These are phyloP conservation scores for Quercus alba DNA, from an alignment of 306 rosid genomes.

Conservation along the genomic window DNA sequence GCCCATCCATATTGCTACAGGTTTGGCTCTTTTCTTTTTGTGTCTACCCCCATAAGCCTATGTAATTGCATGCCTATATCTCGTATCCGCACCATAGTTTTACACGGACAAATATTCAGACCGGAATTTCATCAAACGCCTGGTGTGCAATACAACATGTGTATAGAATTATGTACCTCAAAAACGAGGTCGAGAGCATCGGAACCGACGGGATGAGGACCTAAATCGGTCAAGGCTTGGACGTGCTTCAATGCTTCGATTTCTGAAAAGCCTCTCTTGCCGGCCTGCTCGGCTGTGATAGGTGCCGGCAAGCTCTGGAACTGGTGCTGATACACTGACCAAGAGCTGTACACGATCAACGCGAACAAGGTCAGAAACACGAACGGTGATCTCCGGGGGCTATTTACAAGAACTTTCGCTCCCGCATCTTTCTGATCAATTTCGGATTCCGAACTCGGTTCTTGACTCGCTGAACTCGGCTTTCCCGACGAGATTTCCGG, in stretches of 20 bases:
- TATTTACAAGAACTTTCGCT: constrained; percentile 17
- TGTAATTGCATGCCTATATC: no score
- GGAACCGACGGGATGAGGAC: constrained; percentile 89
- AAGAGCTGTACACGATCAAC: constrained; percentile 47
- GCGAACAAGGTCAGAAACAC: constrained; percentile 62
- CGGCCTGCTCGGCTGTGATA: constrained; percentile 74
- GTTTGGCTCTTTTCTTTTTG: no score
- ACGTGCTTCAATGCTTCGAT: constrained; percentile 71
- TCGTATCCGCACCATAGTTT: no score
- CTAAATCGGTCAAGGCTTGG: constrained; percentile 70
- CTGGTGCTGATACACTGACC: constrained; percentile 59
- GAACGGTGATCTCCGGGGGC: constrained; percentile 59
- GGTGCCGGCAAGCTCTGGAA: constrained; percentile 70
- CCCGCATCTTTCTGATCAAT: constrained; percentile 19
- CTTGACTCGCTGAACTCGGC: constrained; percentile 21
- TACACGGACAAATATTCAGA: constrained; percentile 3
- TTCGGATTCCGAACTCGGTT: constrained; percentile 11
- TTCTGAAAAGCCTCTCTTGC: constrained; percentile 92
- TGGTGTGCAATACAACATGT: not conserved
- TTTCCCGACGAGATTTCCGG: constrained; percentile 28
- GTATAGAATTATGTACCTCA: constrained; percentile 39
- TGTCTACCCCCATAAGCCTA: no score
- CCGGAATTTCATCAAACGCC: constrained; percentile 7
- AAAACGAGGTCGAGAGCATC: constrained; percentile 62
- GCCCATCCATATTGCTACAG: no score